Conservation (phyloP, 2,329 filamentous ascomycete genomes). For the Xylariaceae sp. region DNA sequence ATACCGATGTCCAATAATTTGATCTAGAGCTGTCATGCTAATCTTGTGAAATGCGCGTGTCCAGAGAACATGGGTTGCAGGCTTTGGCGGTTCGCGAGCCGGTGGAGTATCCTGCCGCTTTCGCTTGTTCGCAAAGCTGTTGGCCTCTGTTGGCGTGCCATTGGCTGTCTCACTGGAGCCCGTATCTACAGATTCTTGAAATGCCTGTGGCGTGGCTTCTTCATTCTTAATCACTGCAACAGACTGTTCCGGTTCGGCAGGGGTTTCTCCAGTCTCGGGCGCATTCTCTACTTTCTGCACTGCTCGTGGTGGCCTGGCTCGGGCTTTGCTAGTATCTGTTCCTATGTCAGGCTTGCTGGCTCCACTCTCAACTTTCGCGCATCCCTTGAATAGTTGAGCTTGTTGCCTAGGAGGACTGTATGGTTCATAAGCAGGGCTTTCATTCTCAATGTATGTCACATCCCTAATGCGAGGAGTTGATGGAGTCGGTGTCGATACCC, state of each 20-base stretch:
- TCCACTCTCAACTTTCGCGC: conserved; percentile 33
- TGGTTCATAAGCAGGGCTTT: conserved; percentile 53
- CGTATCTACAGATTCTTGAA: conserved; percentile 52
- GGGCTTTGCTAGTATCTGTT: conserved; percentile 23
- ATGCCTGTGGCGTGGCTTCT: conserved; percentile 48
- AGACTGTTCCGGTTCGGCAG: conserved; percentile 38
- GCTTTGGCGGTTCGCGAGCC: conserved; percentile 44
- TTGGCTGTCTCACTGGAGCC: conserved; percentile 49
- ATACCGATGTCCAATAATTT: conserved; percentile 70
- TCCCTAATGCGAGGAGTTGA: conserved; percentile 47
- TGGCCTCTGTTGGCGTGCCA: conserved; percentile 36
- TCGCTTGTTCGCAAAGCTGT: conserved; percentile 44
- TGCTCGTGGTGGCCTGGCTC: conserved; percentile 35
- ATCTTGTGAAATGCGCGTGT: conserved; percentile 72
- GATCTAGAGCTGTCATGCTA: conserved; percentile 66
- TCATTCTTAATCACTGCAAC: conserved; percentile 54
- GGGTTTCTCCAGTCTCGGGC: conserved; percentile 45
- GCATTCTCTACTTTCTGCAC: conserved; percentile 31
- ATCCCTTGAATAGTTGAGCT: conserved; percentile 34
- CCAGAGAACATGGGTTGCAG: conserved; percentile 65
- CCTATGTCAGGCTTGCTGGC: conserved; percentile 30
- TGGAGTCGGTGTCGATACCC: conserved; percentile 52
- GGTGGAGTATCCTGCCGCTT: conserved; percentile 51
- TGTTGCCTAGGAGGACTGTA: conserved; percentile 49
- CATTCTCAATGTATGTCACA: conserved; percentile 36